These are phyloP conservation scores for Aspergillus pseudoviridinutans DNA, from an alignment of 2,329 filamentous ascomycete species.

Conservation along the genomic window DNA sequence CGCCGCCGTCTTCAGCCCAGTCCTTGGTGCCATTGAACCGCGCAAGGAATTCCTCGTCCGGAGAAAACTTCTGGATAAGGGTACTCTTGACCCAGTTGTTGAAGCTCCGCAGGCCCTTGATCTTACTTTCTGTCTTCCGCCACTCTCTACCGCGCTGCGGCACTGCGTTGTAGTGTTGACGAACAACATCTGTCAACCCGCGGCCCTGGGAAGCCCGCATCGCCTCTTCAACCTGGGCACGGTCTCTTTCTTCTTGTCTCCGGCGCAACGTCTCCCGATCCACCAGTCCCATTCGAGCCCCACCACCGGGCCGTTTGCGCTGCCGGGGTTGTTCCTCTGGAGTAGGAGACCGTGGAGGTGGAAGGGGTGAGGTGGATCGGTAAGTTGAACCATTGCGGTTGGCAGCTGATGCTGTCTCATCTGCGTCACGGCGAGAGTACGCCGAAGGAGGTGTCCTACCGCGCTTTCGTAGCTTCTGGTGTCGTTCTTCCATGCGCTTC, in stretches of 20 bases:
- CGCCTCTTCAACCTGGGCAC: slow-evolving; percentile 37
- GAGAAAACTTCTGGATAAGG: slow-evolving; percentile 93
- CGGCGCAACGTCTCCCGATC: slow-evolving; percentile 39
- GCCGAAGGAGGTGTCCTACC: slow-evolving; percentile 36
- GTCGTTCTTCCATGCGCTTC: slow-evolving; percentile 37
- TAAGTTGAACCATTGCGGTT: slow-evolving; percentile 25
- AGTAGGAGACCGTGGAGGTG: slow-evolving; percentile 40
- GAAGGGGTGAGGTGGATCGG: slow-evolving; percentile 40
- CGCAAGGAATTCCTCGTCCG: slow-evolving; percentile 67
- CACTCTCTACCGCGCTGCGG: slow-evolving; percentile 91
- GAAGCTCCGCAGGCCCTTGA: slow-evolving; percentile 89
- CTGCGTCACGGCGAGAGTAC: slow-evolving; percentile 38
- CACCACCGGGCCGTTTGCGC: slow-evolving; percentile 46
- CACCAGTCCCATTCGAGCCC: slow-evolving; percentile 37
- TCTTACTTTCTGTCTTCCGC: slow-evolving; percentile 88
- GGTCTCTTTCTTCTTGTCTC: slow-evolving; percentile 43
- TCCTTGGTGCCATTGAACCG: slow-evolving; percentile 41
- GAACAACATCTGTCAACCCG: slow-evolving; percentile 78
- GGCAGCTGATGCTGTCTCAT: slow-evolving; percentile 9
- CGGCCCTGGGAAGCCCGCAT: slow-evolving; percentile 39
- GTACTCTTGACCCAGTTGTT: slow-evolving; percentile 99
- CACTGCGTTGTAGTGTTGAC: slow-evolving; percentile 92
- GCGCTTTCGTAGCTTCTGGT: slow-evolving; percentile 34
- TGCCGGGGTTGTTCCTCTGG: slow-evolving; percentile 36
- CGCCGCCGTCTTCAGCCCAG: slow-evolving; percentile 39